Percentiles rank a stretch among this genome's conserved stretches.
Conservation (phyloP, 2,329 filamentous ascomycete species). For the Knufia fluminis region DNA sequence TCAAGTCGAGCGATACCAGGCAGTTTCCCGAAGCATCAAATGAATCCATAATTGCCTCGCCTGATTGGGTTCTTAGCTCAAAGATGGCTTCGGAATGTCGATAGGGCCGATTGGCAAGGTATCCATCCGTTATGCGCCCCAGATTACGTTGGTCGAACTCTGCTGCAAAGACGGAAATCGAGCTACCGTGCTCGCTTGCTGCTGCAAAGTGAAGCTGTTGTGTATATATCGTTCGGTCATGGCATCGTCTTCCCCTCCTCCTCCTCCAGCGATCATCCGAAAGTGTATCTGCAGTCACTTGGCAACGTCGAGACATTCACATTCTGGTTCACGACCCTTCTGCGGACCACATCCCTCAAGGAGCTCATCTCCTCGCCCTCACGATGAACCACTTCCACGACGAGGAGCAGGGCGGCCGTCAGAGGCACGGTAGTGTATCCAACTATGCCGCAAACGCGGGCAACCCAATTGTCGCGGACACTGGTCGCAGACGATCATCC, state of each 20-base stretch:
- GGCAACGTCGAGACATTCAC: background rate
- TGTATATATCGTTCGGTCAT: constrained; percentile 5
- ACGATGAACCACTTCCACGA: constrained; percentile 18
- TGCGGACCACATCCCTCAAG: background rate
- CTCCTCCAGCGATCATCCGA: background rate
- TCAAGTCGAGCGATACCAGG: background rate
- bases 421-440: constrained; percentile 21
- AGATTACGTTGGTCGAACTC: background rate
- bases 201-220: background rate
- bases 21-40: background rate
- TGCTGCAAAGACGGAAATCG: background rate
- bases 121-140: background rate
- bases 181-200: background rate
- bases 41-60: background rate
- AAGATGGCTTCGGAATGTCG: background rate
- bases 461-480: constrained; percentile 13
- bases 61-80: background rate
- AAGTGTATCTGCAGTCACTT: background rate
- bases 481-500: constrained; percentile 20
- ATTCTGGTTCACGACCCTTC: background rate
- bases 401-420: constrained; percentile 17
- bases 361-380: constrained; percentile 1
- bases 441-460: constrained; percentile 20
- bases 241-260: background rate
- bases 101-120: background rate